Percentiles rank a stretch among this genome's conserved stretches.
Evolutionary conservation across 345 rosid species (phyloP).

Genomic region (Nephelium lappaceum): DNA sequence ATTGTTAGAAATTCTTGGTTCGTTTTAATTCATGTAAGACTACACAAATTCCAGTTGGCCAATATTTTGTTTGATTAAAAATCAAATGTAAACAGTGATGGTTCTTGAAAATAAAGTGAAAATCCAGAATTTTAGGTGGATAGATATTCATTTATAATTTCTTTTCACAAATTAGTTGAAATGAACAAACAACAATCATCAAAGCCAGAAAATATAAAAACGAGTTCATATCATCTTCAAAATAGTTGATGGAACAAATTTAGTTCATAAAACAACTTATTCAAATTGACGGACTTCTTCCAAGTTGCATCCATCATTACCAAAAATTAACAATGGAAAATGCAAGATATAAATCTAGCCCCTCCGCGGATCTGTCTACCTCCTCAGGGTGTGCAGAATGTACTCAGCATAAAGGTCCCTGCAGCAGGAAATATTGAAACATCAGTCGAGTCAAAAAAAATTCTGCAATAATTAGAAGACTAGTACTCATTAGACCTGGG

Average conservation of each 20-base stretch:
- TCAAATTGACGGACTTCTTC: conserved; percentile 7
- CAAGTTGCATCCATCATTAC: background rate
- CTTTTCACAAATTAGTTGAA: conserved; percentile 1
- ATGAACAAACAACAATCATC: background rate
- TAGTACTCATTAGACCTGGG: background rate
- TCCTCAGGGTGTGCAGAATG: conserved; percentile 75
- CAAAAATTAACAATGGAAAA: background rate
- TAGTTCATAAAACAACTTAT: conserved; percentile 14
- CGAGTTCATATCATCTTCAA: conserved; percentile 15
- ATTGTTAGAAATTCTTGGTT: no score
- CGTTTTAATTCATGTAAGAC: no score
- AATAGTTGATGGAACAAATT: background rate
- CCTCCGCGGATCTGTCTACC: conserved; percentile 43
- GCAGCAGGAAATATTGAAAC: conserved; percentile 30
- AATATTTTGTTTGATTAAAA: no score
- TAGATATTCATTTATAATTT: background rate
- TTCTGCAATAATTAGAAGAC: background rate
- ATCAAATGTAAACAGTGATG: background rate
- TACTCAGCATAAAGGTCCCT: conserved; percentile 94
- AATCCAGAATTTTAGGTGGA: background rate
- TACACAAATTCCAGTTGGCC: no score
- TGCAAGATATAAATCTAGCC: background rate
- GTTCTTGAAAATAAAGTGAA: background rate
- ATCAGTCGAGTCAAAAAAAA: conserved; percentile 15
- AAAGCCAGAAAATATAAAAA: conserved; percentile 7